Percentiles rank a stretch among this genome's conserved stretches.
These are phyloP conservation scores for Micractinium sp. DNA, from an alignment of 139 green algal genomes.

Conservation along the genomic window DNA sequence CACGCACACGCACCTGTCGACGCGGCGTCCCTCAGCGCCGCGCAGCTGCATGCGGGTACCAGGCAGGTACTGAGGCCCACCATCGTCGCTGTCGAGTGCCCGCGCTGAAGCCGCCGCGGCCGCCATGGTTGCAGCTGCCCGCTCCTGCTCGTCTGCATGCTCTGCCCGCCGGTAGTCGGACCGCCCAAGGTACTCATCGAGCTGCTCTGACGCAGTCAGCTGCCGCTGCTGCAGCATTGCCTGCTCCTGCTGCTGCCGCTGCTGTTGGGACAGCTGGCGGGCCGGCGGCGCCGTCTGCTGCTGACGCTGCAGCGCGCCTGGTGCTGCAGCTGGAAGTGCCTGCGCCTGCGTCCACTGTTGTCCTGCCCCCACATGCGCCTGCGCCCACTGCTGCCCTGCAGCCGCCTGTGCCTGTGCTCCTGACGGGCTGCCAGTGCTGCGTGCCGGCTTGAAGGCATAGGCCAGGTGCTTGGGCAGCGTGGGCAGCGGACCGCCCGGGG, in stretches of 20 bases:
- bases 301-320: background rate
- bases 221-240: background rate
- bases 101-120: background rate
- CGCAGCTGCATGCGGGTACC: slow-evolving; percentile 35
- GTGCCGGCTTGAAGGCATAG: slow-evolving; percentile 30
- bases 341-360: background rate
- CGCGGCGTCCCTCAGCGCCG: background rate
- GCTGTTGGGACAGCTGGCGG: background rate
- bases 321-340: background rate
- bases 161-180: slow-evolving; percentile 1
- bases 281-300: background rate
- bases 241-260: background rate
- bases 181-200: slow-evolving; percentile 23
- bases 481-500: slow-evolving; percentile 55
- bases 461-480: slow-evolving; percentile 57
- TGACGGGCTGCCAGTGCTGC: background rate
- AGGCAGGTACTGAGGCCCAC: background rate
- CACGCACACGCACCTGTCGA: slow-evolving; percentile 8
- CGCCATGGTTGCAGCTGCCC: background rate
- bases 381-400: background rate
- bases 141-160: background rate
- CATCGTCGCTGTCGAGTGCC: background rate
- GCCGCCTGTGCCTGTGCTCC: background rate
- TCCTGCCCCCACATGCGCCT: background rate
- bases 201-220: background rate